A percentile compares a stretch with the other conserved stretches of the same genome.
phyloP scores from a whole-genome alignment of 345 rosid genomes.

The Gossypium ekmanianum region DNA sequence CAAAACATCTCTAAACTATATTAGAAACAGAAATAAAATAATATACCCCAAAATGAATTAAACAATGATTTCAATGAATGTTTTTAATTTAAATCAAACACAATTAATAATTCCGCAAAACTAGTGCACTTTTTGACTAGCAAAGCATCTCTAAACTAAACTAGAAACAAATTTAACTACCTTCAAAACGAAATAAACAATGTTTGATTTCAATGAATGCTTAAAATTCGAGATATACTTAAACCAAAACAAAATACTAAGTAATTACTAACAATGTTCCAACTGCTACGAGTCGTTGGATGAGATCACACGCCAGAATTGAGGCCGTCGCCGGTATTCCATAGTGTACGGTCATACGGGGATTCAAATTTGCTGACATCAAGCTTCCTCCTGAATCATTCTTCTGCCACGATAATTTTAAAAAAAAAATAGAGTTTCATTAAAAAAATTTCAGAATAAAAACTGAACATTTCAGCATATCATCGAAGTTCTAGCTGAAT shows the following conservation, averaged over 20 bases:
- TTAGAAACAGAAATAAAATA: background rate
- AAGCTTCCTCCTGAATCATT: constrained; percentile 28
- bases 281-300: constrained; percentile 73
- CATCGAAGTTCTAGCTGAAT: constrained; percentile 5
- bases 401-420: constrained; percentile 7
- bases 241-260: background rate
- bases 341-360: constrained; percentile 53
- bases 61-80: constrained; percentile 5
- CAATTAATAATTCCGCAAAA: background rate
- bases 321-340: constrained; percentile 84
- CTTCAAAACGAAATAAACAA: background rate
- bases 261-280: constrained; percentile 65
- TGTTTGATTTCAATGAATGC: background rate
- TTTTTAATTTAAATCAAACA: constrained; percentile 3
- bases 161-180: background rate
- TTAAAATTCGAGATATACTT: constrained; percentile 2
- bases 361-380: constrained; percentile 45
- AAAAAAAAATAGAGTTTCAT: too few relatives aligned
- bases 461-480: background rate
- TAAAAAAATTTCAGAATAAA: background rate
- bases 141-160: background rate
- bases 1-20: background rate
- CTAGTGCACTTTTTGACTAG: background rate
- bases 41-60: background rate
- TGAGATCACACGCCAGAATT: constrained; percentile 67